Evolutionary conservation across 805 yeast genomes (phyloP).

Genomic region (Metschnikowia gruessii): DNA sequence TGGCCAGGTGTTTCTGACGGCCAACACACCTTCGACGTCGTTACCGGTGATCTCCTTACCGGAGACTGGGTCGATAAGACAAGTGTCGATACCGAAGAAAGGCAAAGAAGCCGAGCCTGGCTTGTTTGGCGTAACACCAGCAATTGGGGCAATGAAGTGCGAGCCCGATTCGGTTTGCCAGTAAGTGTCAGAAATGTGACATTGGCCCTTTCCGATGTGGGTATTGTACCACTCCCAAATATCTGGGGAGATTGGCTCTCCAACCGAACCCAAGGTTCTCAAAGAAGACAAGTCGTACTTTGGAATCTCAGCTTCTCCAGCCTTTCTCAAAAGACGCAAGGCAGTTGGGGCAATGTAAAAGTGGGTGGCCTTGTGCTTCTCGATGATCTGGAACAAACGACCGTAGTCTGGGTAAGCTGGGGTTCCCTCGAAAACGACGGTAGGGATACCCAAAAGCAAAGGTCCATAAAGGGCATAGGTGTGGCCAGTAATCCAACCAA

Average conservation of each 20-base stretch:
- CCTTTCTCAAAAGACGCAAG: constrained; percentile 68
- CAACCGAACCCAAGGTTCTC: constrained; percentile 76
- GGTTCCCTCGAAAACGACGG: constrained; percentile 81
- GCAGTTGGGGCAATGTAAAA: constrained; percentile 88
- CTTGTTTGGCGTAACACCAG: constrained; percentile 73
- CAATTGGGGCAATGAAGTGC: constrained; percentile 73
- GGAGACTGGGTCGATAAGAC: constrained; percentile 68
- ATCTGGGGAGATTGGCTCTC: constrained; percentile 84
- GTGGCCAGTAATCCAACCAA: constrained; percentile 92
- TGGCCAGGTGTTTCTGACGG: constrained; percentile 74
- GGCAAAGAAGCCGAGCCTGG: constrained; percentile 87
- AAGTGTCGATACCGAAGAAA: constrained; percentile 75
- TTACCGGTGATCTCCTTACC: constrained; percentile 68
- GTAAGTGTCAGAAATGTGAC: constrained; percentile 78
- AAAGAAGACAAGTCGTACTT: constrained; percentile 61
- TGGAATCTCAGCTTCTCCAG: constrained; percentile 62
- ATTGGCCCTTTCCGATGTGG: constrained; percentile 63
- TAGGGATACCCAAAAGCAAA: constrained; percentile 68
- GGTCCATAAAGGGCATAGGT: constrained; percentile 84
- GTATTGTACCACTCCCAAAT: constrained; percentile 86
- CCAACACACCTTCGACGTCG: constrained; percentile 79
- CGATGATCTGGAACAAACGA: constrained; percentile 77
- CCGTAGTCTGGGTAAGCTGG: constrained; percentile 82
- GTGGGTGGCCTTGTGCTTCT: constrained; percentile 68
- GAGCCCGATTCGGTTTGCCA: constrained; percentile 91